A percentile compares a stretch with the other conserved stretches of the same genome.
Evolutionary conservation across 768 basidiomycete genomes (phyloP).

Genomic region (Lactifluus echinatus): DNA sequence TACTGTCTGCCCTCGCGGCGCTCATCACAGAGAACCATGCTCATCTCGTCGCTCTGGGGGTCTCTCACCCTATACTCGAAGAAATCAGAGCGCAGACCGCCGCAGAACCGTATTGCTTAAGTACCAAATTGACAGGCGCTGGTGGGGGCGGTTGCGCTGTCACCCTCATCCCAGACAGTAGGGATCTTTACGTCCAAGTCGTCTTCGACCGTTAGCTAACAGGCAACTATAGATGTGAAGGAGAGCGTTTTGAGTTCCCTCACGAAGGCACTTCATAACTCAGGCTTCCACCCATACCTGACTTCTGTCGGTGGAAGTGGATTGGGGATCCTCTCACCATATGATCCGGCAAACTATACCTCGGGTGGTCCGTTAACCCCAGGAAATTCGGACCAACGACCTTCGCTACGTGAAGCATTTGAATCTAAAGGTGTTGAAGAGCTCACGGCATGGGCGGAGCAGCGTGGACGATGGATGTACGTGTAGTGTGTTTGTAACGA

Average conservation of each 20-base stretch:
- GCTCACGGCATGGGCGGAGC: conserved; percentile 31
- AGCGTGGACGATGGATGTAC: conserved; percentile 33
- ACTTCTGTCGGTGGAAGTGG: conserved; percentile 93
- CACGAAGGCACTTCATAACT: conserved; percentile 46
- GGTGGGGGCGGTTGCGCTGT: conserved; percentile 99
- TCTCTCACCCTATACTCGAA: conserved; percentile 87
- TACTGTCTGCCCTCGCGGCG: conserved; percentile 65
- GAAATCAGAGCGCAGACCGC: conserved; percentile 64
- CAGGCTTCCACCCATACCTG: conserved; percentile 75
- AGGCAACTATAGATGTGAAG: conserved; percentile 52
- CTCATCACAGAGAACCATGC: conserved; percentile 86
- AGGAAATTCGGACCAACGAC: conserved; percentile 15
- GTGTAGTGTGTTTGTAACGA: conserved; percentile 22
- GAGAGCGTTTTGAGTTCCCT: conserved; percentile 50
- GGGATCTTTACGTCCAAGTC: conserved; percentile 23
- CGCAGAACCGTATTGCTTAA: conserved; percentile 54
- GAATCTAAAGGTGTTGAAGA: conserved; percentile 24
- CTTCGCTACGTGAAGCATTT: conserved; percentile 24
- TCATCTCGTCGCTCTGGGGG: conserved; percentile 75
- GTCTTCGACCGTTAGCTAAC: background rate
- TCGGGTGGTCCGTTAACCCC: conserved; percentile 23
- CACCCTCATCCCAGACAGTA: conserved; percentile 90
- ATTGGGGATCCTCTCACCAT: conserved; percentile 70
- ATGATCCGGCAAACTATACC: conserved; percentile 27
- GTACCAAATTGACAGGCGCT: conserved; percentile 95